Evolutionary conservation across 2,329 filamentous ascomycete species (phyloP).

Genomic region (Eutypella sp.): DNA sequence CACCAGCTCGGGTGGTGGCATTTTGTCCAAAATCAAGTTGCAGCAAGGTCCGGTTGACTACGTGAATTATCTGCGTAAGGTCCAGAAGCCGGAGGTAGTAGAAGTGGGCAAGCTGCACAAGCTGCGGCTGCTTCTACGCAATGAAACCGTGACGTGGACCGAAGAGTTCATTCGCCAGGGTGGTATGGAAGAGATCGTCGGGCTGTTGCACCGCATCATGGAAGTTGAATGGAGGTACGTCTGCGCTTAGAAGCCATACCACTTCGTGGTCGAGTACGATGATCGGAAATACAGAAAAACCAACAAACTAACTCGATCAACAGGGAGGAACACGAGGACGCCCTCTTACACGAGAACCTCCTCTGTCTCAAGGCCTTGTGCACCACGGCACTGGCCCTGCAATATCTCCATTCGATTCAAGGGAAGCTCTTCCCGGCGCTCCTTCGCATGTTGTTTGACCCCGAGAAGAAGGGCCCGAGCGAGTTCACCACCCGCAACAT

Average conservation of each 20-base stretch:
- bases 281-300: background rate
- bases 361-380: constrained; percentile 92
- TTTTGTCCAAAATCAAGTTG: constrained; percentile 66
- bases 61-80: constrained; percentile 77
- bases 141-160: constrained; percentile 95
- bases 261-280: background rate
- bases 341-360: constrained; percentile 83
- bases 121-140: constrained; percentile 78
- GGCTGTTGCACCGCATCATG: constrained; percentile 84
- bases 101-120: constrained; percentile 97
- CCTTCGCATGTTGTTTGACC: constrained; percentile 85
- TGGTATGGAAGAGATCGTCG: constrained; percentile 88
- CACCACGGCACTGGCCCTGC: constrained; percentile 81
- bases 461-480: constrained; percentile 96
- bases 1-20: constrained; percentile 49
- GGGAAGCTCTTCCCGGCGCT: constrained; percentile 78
- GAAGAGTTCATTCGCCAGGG: constrained; percentile 84
- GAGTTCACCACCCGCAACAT: constrained; percentile 93
- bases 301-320: constrained; percentile 21
- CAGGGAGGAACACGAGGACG: constrained; percentile 93
- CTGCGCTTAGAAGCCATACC: too few relatives aligned
- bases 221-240: constrained; percentile 90
- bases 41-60: constrained; percentile 76
- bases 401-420: constrained; percentile 76
- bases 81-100: constrained; percentile 73